These are phyloP conservation scores for Biscogniauxia marginata DNA, from an alignment of 2,329 filamentous ascomycete genomes.

Conservation along the genomic window DNA sequence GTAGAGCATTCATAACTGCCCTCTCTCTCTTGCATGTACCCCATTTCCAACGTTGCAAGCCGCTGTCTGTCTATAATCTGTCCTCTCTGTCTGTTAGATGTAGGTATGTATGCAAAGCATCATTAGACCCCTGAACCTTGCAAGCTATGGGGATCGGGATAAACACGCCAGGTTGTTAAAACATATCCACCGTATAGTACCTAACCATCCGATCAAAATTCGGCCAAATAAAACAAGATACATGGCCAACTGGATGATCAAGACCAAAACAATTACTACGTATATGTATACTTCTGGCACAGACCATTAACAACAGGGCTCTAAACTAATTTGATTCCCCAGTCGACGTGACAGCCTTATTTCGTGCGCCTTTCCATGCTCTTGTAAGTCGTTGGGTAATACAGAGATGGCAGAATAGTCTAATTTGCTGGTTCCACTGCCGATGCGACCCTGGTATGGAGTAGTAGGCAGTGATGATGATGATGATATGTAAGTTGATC, in stretches of 20 bases:
- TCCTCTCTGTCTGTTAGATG: not conserved
- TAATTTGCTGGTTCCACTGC: conserved; percentile 1
- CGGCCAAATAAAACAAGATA: not conserved
- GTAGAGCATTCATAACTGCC: not conserved
- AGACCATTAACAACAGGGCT: too few relatives aligned
- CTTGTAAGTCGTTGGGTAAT: not conserved
- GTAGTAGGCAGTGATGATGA: not conserved
- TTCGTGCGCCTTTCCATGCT: not conserved
- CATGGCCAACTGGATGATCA: too few relatives aligned
- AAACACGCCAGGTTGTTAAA: not conserved
- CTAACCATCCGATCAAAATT: not conserved
- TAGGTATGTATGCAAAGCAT: not conserved
- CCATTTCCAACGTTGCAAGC: not conserved
- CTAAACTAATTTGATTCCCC: too few relatives aligned
- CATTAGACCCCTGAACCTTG: not conserved
- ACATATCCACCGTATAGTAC: not conserved
- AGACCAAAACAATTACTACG: too few relatives aligned
- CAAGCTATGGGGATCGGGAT: not conserved
- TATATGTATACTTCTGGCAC: too few relatives aligned
- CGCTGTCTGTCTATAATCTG: not conserved
- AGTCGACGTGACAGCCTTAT: not conserved
- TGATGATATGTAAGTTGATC: not conserved
- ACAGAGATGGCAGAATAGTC: not conserved
- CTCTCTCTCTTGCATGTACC: not conserved
- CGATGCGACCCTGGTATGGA: not conserved